phyloP scores from a whole-genome alignment of 768 basidiomycete genomes.

The Xerocomus brunneocitrinus region DNA sequence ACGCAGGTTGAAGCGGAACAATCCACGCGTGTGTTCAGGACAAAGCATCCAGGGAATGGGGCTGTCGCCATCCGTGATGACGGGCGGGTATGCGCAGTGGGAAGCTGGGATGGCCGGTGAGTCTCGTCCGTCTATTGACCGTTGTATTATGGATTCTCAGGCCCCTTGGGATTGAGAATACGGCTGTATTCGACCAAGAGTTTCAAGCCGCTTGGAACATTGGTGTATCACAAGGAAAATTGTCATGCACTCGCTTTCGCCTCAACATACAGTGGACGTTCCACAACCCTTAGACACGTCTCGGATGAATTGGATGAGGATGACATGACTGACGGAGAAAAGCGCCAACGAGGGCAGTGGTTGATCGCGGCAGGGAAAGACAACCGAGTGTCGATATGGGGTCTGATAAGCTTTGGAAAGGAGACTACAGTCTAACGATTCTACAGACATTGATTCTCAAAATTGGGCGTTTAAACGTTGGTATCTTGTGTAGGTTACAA shows the following conservation, averaged over 20 bases:
- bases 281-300: slow-evolving; percentile 2
- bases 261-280: slow-evolving; percentile 13
- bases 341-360: slow-evolving; percentile 51
- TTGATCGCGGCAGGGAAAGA: slow-evolving; percentile 64
- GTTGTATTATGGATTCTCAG: neutral
- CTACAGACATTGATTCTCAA: neutral
- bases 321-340: slow-evolving; percentile 44
- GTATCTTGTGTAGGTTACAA: slow-evolving; percentile 17
- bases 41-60: slow-evolving; percentile 77
- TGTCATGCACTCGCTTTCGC: slow-evolving; percentile 79
- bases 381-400: slow-evolving; percentile 68
- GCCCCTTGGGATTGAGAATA: slow-evolving; percentile 43
- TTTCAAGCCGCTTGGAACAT: slow-evolving; percentile 78
- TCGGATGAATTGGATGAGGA: slow-evolving; percentile 40
- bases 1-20: slow-evolving; percentile 19
- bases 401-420: slow-evolving; percentile 4
- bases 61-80: slow-evolving; percentile 71
- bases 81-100: slow-evolving; percentile 78
- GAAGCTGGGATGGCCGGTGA: slow-evolving; percentile 93
- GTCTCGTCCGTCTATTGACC: slow-evolving; percentile 24
- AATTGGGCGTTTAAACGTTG: neutral
- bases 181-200: slow-evolving; percentile 78
- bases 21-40: slow-evolving; percentile 41
- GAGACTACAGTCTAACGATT: neutral
- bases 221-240: slow-evolving; percentile 74